Evolutionary conservation across 192 early-diverging fungal species (phyloP), one percentile per base, ranked within the genome.

Genomic region (Dissophora globulifera): DNA sequence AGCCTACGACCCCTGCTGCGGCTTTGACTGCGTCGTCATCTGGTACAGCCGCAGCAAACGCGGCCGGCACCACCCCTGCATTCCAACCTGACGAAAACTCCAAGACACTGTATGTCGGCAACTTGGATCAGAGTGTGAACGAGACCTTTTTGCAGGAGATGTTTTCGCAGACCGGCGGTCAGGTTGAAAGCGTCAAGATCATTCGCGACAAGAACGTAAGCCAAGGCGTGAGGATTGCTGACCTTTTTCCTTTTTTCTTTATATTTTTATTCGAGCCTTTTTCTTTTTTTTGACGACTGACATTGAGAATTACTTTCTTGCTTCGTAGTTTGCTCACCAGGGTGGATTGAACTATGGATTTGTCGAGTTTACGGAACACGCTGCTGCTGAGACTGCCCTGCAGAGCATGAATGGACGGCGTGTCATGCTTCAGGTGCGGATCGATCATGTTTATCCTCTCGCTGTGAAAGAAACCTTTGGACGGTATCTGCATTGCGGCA

Each of bases 341-440:
- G 87, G 84, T 47, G 91, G 88, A 16, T 78, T 94, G 57, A 93
- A 93, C 83, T 97, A 93, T 81, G 95, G 93, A 15, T 97, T 97
- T 81, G 91, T 97, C 50, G 93, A 94, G 71, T 93, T 88, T 84
- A 76, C 76, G 55, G 89, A 90, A 42, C 88, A 89, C 69, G 79
- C 83, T 57, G 71, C 84, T 40, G 95, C 95, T 38, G 89, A 92
- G 22, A 50, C 72, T 42, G 94, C 93, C 32, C 78, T 94, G 22
- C 82, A 89, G 61, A 64, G 50, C 22, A 78, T 95, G 59, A 94
- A 97, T 66, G 93, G 93, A 12, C 85, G 81, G 53, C 84, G 81
- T 38, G 69, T 93, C 9, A 86, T 86, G 67, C 84, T 83, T 32
- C 72, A 80, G 57, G 92, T 93, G 79, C 60, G 38, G 43, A 50